phyloP scores from a whole-genome alignment of 345 rosid species.

The Orychophragmus violaceus region DNA sequence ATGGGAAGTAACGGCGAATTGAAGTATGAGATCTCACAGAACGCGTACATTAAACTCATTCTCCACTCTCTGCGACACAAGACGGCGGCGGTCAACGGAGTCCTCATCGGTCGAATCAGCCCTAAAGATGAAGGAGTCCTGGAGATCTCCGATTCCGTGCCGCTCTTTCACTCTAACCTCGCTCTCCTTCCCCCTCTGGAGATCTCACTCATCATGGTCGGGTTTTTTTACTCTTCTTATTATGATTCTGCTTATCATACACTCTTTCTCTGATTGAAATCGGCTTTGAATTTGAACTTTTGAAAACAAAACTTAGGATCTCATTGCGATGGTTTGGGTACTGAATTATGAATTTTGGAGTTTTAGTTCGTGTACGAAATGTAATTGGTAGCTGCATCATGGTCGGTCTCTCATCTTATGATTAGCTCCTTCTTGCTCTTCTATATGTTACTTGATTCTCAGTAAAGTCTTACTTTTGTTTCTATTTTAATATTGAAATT shows the following conservation, averaged over 20 bases:
- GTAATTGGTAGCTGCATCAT: background rate
- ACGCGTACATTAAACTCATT: slow-evolving; percentile 80
- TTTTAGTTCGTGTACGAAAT: background rate
- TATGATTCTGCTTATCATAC: background rate
- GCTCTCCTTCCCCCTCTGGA: slow-evolving; percentile 89
- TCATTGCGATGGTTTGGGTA: background rate
- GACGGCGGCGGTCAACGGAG: slow-evolving; percentile 81
- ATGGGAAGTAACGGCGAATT: slow-evolving; percentile 47
- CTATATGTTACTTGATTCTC: background rate
- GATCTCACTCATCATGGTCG: slow-evolving; percentile 88
- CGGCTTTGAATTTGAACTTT: background rate
- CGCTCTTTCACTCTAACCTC: slow-evolving; percentile 85
- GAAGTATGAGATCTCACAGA: slow-evolving; percentile 71
- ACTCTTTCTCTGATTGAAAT: background rate
- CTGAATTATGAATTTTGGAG: background rate
- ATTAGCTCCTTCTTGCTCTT: background rate
- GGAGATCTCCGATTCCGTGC: slow-evolving; percentile 81
- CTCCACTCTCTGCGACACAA: slow-evolving; percentile 79
- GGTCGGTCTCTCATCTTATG: too few relatives aligned
- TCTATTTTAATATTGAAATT: background rate
- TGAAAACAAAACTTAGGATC: background rate
- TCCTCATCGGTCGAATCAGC: slow-evolving; percentile 60
- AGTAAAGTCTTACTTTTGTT: background rate
- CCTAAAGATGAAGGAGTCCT: slow-evolving; percentile 42
- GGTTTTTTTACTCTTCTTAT: background rate